Conservation (phyloP, 2,329 filamentous ascomycete species). For the Herpotrichia juniperi region DNA sequence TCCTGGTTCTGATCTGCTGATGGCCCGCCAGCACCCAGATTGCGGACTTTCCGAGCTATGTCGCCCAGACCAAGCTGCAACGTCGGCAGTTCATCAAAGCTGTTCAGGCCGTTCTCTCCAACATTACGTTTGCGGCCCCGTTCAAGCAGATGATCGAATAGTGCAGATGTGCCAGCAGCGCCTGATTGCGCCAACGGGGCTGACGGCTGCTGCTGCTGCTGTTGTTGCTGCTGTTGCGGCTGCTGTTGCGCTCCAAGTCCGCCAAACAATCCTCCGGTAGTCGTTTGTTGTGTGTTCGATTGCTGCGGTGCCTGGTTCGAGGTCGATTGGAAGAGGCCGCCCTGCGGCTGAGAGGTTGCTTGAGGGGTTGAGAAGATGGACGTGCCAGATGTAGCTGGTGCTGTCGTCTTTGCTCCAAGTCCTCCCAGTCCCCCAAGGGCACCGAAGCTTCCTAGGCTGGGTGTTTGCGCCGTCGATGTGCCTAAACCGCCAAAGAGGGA, state of each 20-base stretch:
- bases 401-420: slow-evolving; percentile 43
- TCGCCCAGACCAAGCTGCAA: slow-evolving; percentile 92
- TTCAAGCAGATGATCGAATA: slow-evolving; percentile 69
- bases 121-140: slow-evolving; percentile 71
- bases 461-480: slow-evolving; percentile 32
- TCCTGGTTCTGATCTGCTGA: slow-evolving; percentile 55
- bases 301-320: slow-evolving; percentile 29
- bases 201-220: slow-evolving; percentile 36
- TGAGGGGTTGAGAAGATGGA: slow-evolving; percentile 26
- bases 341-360: slow-evolving; percentile 27
- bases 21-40: slow-evolving; percentile 75
- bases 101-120: slow-evolving; percentile 63
- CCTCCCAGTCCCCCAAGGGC: slow-evolving; percentile 43
- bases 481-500: slow-evolving; percentile 34
- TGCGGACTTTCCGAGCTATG: slow-evolving; percentile 77
- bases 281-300: slow-evolving; percentile 37
- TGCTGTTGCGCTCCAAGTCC: slow-evolving; percentile 29
- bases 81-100: slow-evolving; percentile 80
- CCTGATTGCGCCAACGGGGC: slow-evolving; percentile 41
- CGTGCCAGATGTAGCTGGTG: slow-evolving; percentile 28
- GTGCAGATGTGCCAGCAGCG: slow-evolving; percentile 57
- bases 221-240: slow-evolving; percentile 28
- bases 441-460: slow-evolving; percentile 33
- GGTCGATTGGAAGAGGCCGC: slow-evolving; percentile 28
- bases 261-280: slow-evolving; percentile 30